Percentiles rank a stretch among this genome's conserved stretches.
phyloP scores from a whole-genome alignment of 2,329 filamentous ascomycete species.

The Colletotrichum tropicale region DNA sequence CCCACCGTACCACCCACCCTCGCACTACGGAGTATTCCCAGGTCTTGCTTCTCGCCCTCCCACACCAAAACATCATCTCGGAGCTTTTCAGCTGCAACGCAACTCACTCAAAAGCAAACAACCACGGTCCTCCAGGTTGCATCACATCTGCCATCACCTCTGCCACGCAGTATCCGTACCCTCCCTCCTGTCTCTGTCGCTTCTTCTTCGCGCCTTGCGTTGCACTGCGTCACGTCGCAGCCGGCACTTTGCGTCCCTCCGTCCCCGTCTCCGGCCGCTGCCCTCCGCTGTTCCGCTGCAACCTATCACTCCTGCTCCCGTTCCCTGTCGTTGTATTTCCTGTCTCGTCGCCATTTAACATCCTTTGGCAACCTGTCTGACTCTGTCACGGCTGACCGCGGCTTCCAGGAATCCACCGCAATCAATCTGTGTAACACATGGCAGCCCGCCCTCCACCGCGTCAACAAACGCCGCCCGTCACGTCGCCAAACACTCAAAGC shows the following conservation, averaged over 20 bases:
- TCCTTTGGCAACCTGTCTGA: background rate
- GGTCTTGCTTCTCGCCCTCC: background rate
- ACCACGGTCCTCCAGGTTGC: background rate
- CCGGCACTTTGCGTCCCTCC: background rate
- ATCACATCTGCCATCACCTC: background rate
- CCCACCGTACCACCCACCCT: background rate
- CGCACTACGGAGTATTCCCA: background rate
- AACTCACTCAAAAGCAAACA: conserved; percentile 6
- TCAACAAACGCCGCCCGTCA: conserved; percentile 8
- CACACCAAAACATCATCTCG: conserved; percentile 1
- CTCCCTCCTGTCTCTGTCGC: background rate
- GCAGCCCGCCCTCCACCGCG: background rate
- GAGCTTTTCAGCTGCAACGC: conserved; percentile 13
- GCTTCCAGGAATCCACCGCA: conserved; percentile 7
- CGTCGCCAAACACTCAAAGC: background rate
- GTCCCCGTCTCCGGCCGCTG: background rate
- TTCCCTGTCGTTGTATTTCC: background rate
- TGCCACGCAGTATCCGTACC: background rate
- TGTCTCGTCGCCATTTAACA: conserved; percentile 9
- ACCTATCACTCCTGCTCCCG: background rate
- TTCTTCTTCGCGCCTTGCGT: background rate
- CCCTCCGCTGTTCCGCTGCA: background rate
- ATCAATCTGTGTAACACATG: conserved; percentile 7
- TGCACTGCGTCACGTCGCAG: background rate
- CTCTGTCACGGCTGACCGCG: conserved; percentile 4